Base-by-base conservation (phyloP, 2,329 filamentous ascomycete species). In the Myriangium duriaei region DNA sequence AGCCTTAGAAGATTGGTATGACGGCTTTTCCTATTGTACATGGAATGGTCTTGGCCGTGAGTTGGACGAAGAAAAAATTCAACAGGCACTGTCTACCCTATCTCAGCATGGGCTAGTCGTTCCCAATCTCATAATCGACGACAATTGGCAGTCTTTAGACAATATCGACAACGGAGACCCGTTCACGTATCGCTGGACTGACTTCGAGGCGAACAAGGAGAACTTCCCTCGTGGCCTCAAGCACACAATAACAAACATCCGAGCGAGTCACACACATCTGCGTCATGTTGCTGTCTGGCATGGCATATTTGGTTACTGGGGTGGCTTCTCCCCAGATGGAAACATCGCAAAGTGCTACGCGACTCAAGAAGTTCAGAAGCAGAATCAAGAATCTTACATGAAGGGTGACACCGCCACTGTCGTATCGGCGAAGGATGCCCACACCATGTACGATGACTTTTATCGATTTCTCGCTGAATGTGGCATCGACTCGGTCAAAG, bases 211-310 rank as follows among this genome's bases (percentile, higher is more conserved):
- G 1, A 80, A 87, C 39, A 68, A 73, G 4, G 64, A 68, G 17
- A 72, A 74, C 0, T 95, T 95, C 41, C 85, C 86, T 0, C 63
- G 70, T 2, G 87, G 87, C 0, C 63, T 95, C 2, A 80, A 78
- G 51, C 65, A 74, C 5, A 73, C 78, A 0, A 65, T 88, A 1
- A 60, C 66, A 5, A 67, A 70, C 2, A 80, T 94, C 40, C 74
- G 81, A 15, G 57, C 68, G 11, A 28, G 9, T 28, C 72, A 84
- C 47, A 75, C 75, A 1, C 71, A 74, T 42, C 79, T 94, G 37
- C 69, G 79, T 43, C 79, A 92, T 48, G 69, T 94, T 30, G 81
- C 81, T 10, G 85, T 94, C 1, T 94, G 86, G 86, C 86, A 94
- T 61, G 82, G 85, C 1, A 65, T 94, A 14, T 48, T 70, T 24